Base-by-base conservation (phyloP, 2,329 filamentous ascomycete genomes). In the Epichloe elymi region DNA sequence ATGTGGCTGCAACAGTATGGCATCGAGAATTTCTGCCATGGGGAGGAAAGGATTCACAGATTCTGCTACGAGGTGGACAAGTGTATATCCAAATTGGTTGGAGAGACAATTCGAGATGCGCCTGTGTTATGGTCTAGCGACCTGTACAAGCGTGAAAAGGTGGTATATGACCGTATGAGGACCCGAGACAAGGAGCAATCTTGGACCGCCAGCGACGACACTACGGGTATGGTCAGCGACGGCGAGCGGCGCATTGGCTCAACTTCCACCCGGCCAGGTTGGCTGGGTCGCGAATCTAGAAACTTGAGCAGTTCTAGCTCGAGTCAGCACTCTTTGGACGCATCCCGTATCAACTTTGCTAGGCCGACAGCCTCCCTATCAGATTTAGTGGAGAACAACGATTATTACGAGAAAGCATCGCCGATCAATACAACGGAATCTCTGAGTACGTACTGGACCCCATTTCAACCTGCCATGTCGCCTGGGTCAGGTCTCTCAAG, bases 111-210 rank as follows among this genome's bases (percentile, higher is more conserved):
- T 55, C 74, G 86, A 54, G 87, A 95, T 38, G 87, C 86, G 0
- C 89, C 91, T 0, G 87, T 95, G 0, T 71, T 97, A 2, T 96
- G 89, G 89, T 89, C 89, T 0, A 96, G 89, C 61, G 86, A 94
- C 52, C 74, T 98, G 0, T 97, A 88, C 63, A 79, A 83, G 53
- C 79, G 86, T 20, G 90, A 96, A 59, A 83, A 85, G 54, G 74
- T 78, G 41, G 69, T 76, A 49, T 77, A 82, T 50, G 79, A 80
- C 48, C 68, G 70, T 2, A 64, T 65, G 47, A 63, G 63, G 11
- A 58, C 65, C 0, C 67, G 71, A 26, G 75, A 78, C 38, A 67
- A 70, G 37, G 71, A 78, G 33, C 69, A 70, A 35, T 65, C 67
- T 1, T 76, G 71, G 67, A 58, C 57, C 5, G 57, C 57, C 6